Evolutionary conservation across 1,139 yeast genomes (phyloP), one percentile per base, ranked within the genome.

Genomic region (Magnusiomyces fungicola): DNA sequence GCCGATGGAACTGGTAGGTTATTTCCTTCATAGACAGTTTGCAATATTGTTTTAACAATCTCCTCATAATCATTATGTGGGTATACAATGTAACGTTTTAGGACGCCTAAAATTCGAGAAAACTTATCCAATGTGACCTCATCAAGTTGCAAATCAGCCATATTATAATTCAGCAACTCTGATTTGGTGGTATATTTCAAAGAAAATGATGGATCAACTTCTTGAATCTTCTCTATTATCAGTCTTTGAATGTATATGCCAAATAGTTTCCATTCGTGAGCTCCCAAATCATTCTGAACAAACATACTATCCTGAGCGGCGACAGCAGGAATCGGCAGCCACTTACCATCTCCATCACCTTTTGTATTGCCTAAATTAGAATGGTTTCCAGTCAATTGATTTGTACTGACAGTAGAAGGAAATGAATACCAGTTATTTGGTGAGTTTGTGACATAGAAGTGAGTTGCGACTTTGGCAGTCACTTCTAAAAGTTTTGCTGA

Each of bases 11-110:
- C 27, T 25, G 38, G 38, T 19, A 34, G 19, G 23, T 34, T 34
- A 23, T 34, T 34, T 6, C 19, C 4, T 5, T 23, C 38, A 18
- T 45, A 45, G 5, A 46, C 46, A 2, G 34, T 30, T 2, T 47
- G 18, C 21, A 48, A 29, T 12, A 48, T 37, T 12, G 55, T 48
- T 29, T 52, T 46, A 6, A 59, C 51, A n/a, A 54, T 49, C 9
- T 48, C 49, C 3, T 56, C 54, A n/a, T 52, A 48, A 36, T 57
- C 46, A 2, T 49, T 45, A 39, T 59, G 62, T 1, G 63, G 62
- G 32, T 53, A 52, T 14, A 56, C 50, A 33, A 55, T 50, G 43
- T 58, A 59, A 24, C 57, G 53, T 22, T 48, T 50, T 9, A 59
- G 47, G 43, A 58, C 53, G 2, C 47, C 44, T 2, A 33, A 32